Percentiles rank a stretch among this genome's conserved stretches.
phyloP scores from a whole-genome alignment of 139 green algal species.

The Eudorina sp. region DNA sequence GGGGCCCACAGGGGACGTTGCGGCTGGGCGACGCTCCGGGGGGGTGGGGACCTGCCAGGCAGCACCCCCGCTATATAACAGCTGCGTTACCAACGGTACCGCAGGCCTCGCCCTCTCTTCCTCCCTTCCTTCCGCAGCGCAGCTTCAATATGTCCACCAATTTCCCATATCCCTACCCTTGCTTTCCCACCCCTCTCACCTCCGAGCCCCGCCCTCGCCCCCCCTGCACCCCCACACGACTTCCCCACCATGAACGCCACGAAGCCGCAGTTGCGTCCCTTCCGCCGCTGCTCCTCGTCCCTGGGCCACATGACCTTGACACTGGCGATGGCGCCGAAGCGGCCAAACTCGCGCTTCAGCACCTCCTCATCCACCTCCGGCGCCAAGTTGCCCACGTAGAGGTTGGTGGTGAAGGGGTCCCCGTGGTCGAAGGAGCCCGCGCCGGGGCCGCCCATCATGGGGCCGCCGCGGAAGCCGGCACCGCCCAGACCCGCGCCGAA shows the following conservation, averaged over 20 bases:
- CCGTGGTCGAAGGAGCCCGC: constrained; percentile 69
- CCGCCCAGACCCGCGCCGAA: background rate
- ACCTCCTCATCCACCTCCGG: constrained; percentile 78
- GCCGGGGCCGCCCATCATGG: background rate
- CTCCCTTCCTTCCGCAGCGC: no score
- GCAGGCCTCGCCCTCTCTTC: no score
- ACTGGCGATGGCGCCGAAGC: constrained; percentile 91
- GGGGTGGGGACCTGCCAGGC: no score
- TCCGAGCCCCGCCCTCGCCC: no score
- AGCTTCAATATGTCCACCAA: no score
- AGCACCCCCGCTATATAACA: no score
- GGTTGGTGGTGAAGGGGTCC: constrained; percentile 93
- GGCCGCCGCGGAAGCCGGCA: constrained; percentile 11
- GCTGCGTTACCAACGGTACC: no score
- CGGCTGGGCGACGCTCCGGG: no score
- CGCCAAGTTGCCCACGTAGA: constrained; percentile 93
- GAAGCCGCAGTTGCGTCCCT: constrained; percentile 94
- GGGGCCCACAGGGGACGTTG: no score
- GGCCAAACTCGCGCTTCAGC: constrained; percentile 90
- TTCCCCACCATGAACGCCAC: constrained; percentile 95
- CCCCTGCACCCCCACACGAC: background rate
- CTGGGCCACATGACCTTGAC: constrained; percentile 99
- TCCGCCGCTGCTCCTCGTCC: constrained; percentile 90
- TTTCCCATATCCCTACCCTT: no score
- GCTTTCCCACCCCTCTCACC: no score